phyloP scores from a whole-genome alignment of 1,139 yeast genomes.

The Debaryomyces singareniensis region DNA sequence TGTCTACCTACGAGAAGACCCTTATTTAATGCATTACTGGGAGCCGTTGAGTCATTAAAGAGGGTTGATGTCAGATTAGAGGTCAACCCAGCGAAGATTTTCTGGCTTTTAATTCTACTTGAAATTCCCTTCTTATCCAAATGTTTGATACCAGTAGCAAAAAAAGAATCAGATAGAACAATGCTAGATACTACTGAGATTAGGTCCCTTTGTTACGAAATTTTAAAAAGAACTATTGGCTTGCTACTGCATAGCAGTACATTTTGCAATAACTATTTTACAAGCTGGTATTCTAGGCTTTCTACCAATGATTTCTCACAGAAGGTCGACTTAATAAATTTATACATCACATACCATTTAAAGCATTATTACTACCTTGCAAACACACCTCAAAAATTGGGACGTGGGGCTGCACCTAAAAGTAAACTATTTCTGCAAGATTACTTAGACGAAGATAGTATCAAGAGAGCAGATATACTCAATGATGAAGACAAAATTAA shows the following conservation, averaged over 20 bases:
- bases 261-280: slow-evolving; percentile 34
- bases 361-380: slow-evolving; percentile 32
- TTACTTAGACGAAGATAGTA: slow-evolving; percentile 1
- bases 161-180: slow-evolving; percentile 2
- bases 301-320: slow-evolving; percentile 30
- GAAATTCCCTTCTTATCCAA: slow-evolving; percentile 55
- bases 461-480: neutral
- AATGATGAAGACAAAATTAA: slow-evolving; percentile 8
- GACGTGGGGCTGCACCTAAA: slow-evolving; percentile 8
- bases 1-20: slow-evolving; percentile 57
- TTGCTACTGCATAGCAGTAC: slow-evolving; percentile 48
- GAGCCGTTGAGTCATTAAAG: slow-evolving; percentile 42
- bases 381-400: slow-evolving; percentile 16
- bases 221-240: slow-evolving; percentile 62
- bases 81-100: slow-evolving; percentile 31
- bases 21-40: slow-evolving; percentile 43
- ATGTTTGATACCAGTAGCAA: slow-evolving; percentile 24
- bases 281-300: slow-evolving; percentile 53
- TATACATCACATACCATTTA: slow-evolving; percentile 60
- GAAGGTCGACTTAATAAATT: slow-evolving; percentile 52
- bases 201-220: slow-evolving; percentile 52
- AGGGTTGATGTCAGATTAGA: slow-evolving; percentile 29
- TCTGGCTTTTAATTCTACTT: slow-evolving; percentile 55
- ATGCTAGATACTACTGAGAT: slow-evolving; percentile 48
- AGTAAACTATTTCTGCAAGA: slow-evolving; percentile 15